Percentiles rank a stretch among this genome's conserved stretches.
These are phyloP conservation scores for Elsinoe fawcettii DNA, from an alignment of 2,329 filamentous ascomycete species.

Conservation along the genomic window DNA sequence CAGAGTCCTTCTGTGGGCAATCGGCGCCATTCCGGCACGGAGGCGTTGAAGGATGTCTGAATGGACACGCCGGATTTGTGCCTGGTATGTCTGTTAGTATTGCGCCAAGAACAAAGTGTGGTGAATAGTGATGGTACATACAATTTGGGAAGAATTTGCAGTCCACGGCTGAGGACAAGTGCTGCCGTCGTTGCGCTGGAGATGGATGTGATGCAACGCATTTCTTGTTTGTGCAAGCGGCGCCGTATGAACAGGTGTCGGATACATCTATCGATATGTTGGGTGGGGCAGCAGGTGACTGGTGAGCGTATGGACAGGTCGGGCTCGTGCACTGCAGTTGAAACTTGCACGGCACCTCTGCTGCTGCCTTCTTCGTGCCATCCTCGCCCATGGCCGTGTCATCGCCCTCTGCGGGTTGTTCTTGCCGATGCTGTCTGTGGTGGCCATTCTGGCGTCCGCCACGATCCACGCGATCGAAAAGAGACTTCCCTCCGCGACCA, in stretches of 20 bases:
- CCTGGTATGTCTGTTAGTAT: conserved; percentile 10
- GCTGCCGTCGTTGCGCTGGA: conserved; percentile 62
- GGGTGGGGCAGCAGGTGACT: conserved; percentile 80
- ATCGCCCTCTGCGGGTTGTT: conserved; percentile 27
- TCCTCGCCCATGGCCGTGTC: conserved; percentile 51
- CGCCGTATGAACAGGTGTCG: conserved; percentile 76
- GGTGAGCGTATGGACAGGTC: conserved; percentile 88
- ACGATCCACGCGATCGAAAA: conserved; percentile 63
- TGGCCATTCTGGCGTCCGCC: conserved; percentile 47
- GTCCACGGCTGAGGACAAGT: conserved; percentile 67
- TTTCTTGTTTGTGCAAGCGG: conserved; percentile 91
- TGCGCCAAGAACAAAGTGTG: neutral
- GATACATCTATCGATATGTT: conserved; percentile 68
- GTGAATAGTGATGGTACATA: neutral
- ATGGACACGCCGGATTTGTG: conserved; percentile 77
- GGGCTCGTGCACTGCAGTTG: conserved; percentile 82
- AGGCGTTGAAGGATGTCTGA: conserved; percentile 80
- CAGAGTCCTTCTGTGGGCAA: conserved; percentile 50
- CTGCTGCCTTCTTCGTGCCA: conserved; percentile 40
- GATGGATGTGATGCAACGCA: conserved; percentile 89
- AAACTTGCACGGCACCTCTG: conserved; percentile 73
- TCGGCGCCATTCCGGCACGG: conserved; percentile 86
- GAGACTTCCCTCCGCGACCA: conserved; percentile 45
- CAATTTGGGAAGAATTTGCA: conserved; percentile 92
- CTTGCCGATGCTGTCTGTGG: conserved; percentile 34